phyloP scores from a whole-genome alignment of 176 grass and related monocot species.

The Zea mays region DNA sequence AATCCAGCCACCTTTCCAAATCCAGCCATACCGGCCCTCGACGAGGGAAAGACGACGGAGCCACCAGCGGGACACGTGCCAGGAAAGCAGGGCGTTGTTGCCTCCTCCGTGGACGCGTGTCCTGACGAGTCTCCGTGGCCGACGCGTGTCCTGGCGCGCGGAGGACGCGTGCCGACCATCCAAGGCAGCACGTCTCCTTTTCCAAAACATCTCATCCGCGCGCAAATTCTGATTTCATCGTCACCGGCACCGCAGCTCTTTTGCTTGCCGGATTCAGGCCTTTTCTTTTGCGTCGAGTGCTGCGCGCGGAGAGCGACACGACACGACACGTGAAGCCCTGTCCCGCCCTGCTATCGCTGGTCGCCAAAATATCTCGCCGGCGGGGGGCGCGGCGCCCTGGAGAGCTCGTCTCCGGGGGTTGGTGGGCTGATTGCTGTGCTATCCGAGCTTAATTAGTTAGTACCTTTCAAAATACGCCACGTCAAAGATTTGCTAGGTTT shows the following conservation, averaged over 20 bases:
- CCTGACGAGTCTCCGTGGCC: neutral
- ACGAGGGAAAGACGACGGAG: neutral
- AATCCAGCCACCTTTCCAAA: slow-evolving; percentile 19
- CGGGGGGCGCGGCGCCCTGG: too few species aligned
- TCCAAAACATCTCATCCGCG: neutral
- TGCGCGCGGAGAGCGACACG: neutral
- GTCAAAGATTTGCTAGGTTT: too few species aligned
- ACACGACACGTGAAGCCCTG: slow-evolving; percentile 23
- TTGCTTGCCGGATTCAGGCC: neutral
- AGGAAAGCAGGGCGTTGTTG: neutral
- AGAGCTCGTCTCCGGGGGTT: neutral
- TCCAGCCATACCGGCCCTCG: slow-evolving; percentile 5
- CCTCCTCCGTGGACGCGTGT: slow-evolving; percentile 20
- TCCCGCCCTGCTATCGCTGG: neutral
- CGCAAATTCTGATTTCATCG: neutral
- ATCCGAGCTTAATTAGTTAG: too few species aligned
- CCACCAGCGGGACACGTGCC: slow-evolving; percentile 3
- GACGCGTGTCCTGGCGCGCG: neutral
- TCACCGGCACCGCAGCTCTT: neutral
- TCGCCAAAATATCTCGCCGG: neutral
- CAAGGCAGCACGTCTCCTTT: neutral
- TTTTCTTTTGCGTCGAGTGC: slow-evolving; percentile 24
- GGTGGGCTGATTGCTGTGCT: slow-evolving; percentile 15
- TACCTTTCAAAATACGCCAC: too few species aligned
- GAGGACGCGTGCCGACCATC: slow-evolving; percentile 31